Evolutionary conservation across 108 stramenopile species (phyloP), one percentile per base, ranked within the genome.

Genomic region (Epithemia pelagica): DNA sequence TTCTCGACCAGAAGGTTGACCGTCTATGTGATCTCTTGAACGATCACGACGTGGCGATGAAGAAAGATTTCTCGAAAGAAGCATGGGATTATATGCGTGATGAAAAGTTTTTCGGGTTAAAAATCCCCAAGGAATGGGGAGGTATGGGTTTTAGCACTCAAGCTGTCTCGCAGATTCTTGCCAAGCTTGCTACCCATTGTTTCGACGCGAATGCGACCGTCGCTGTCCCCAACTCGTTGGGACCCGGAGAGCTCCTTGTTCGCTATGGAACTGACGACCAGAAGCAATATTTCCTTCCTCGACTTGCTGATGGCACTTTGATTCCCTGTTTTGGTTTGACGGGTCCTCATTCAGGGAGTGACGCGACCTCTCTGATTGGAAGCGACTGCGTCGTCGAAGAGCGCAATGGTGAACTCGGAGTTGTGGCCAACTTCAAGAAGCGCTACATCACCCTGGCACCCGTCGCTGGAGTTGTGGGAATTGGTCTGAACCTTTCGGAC

Each of bases 241-340:
- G 98, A 57, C 98, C 98, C 53, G 98, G 98, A 7, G 98, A 98
- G 69, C 78, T 98, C 30, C 71, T 98, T 20, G 90, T 81, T 20
- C 78, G 98, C 68, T 98, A 97, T 66, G 96, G 97, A 22, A 98
- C 97, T 7, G 66, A 77, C 29, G 93, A 82, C 15, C 96, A 98
- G 78, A 96, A 98, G 85, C 77, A 96, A 58, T 95, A 96, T 69
- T 98, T 91, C 67, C 76, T 98, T 25, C 95, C 95, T 15, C 78
- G 90, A 52, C 82, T 98, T 51, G 95, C 95, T 2, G 88, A 93
- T 74, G 97, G 97, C 28, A 97, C 96, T 23, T 74, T 97, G 46
- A 98, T 98, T 69, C 97, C 97, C 20, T 98, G 97, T 76, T 98
- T 98, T 80, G 97, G 96, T 58, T 74, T 98, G 59, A 98, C 97